Evolutionary conservation across 176 grass and related monocot species (phyloP), one percentile per base, ranked within the genome.

Genomic region (Oryza meyeriana): DNA sequence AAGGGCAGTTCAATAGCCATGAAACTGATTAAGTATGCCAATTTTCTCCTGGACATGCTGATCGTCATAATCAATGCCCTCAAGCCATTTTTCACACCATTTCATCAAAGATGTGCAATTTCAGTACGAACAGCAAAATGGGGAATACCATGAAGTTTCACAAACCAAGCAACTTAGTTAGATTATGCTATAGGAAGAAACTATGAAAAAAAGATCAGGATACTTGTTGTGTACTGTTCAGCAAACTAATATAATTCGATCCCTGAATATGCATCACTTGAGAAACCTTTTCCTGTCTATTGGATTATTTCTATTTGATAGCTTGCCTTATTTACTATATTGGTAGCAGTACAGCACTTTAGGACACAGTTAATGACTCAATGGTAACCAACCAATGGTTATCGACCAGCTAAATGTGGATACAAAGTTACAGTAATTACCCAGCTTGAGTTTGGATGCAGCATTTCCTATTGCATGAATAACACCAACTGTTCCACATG

Each of bases 381-480:
- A 74, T 18, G 52, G 13, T 74, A 58, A 10, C 17, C 16, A 16
- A 14, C 52, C 64, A 14, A 72, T 2, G 55, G 22, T 32, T 40
- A 31, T 45, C 25, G 1, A 31, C 2, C 64, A 63, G 71, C 8
- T 25, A 76, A 58, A 69, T 22, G 28, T n/a, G 61, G 76, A 78
- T 14, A 28, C 28, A 71, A 79, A 84, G 27, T 75, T 42, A 6
- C 12, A 64, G 41, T 7, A 76, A 50, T 79, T 91, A 99, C 96
- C 83, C 81, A 95, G 89, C 55, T 91, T 99, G 79, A 95, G 95
- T 66, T 93, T 77, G 32, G 96, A 99, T 63, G 80, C 80, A 24
- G 91, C 86, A 87, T 99, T 99, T 25, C 96, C 93, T 75, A 95
- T 63, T 68, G 96, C 93, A 93, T 99, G 96, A 88, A 99, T 92